Percentiles rank a stretch among this genome's conserved stretches.
These are phyloP conservation scores for Vanrija humicola DNA, from an alignment of 1,284 basidiomycete genomes.

Conservation along the genomic window DNA sequence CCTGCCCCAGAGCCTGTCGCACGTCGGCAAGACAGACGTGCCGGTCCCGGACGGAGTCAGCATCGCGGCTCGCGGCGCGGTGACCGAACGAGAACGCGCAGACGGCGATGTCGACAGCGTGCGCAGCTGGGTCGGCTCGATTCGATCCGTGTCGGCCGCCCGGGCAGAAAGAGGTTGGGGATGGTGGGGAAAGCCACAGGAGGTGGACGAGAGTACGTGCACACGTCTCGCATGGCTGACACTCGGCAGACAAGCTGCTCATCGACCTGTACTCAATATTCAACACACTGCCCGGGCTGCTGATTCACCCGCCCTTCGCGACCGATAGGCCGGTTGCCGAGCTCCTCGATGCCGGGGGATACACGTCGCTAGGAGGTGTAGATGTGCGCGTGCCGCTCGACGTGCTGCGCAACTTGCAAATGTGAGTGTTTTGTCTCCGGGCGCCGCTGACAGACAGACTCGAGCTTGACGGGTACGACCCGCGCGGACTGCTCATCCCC, in stretches of 20 bases:
- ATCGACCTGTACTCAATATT: slow-evolving; percentile 44
- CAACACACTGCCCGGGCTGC: slow-evolving; percentile 43
- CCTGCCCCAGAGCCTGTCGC: slow-evolving; percentile 31
- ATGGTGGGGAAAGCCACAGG: slow-evolving; percentile 38
- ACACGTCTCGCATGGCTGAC: slow-evolving; percentile 1
- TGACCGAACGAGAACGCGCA: slow-evolving; percentile 6
- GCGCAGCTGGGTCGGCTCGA: slow-evolving; percentile 47
- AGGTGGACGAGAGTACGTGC: slow-evolving; percentile 41
- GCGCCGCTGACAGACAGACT: slow-evolving; percentile 25
- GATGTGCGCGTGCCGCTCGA: slow-evolving; percentile 47
- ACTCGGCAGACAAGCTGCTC: slow-evolving; percentile 34
- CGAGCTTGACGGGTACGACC: slow-evolving; percentile 47
- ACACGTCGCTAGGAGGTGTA: slow-evolving; percentile 44
- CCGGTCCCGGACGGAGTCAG: slow-evolving; percentile 39
- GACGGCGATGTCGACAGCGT: slow-evolving; percentile 48
- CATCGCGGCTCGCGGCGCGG: slow-evolving; percentile 30
- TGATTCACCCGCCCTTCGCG: slow-evolving; percentile 42
- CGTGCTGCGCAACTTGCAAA: slow-evolving; percentile 44
- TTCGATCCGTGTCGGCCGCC: slow-evolving; percentile 35
- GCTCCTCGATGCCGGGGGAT: slow-evolving; percentile 43
- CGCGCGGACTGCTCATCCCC: slow-evolving; percentile 41
- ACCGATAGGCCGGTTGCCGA: slow-evolving; percentile 45
- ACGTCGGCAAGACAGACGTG: slow-evolving; percentile 45
- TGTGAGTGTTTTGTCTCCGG: slow-evolving; percentile 25
- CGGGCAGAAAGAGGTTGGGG: slow-evolving; percentile 14